Evolutionary conservation across 2,329 filamentous ascomycete genomes (phyloP).

Genomic region (Dactylellina haptotyla): DNA sequence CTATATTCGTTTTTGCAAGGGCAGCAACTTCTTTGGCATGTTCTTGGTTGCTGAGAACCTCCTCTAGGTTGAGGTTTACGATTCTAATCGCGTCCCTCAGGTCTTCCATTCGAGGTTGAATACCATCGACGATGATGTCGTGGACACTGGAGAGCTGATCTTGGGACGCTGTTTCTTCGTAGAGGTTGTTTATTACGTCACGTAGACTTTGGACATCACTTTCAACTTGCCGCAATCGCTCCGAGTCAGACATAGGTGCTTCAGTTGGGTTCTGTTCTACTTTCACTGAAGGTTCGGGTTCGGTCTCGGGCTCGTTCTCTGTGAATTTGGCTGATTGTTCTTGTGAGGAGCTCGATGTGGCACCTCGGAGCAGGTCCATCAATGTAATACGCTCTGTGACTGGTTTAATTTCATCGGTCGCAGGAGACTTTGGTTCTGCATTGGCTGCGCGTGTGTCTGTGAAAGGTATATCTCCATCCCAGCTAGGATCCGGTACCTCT

Average conservation of each 20-base stretch:
- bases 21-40: background rate
- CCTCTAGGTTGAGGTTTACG: slow-evolving; percentile 14
- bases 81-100: background rate
- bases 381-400: slow-evolving; percentile 15
- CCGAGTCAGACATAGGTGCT: background rate
- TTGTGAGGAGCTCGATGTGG: background rate
- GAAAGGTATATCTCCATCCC: background rate
- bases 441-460: background rate
- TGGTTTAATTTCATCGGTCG: slow-evolving; percentile 5
- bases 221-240: too few relatives aligned
- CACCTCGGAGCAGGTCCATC: slow-evolving; percentile 29
- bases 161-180: background rate
- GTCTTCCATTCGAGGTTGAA: background rate
- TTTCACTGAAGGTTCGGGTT: background rate
- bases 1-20: slow-evolving; percentile 1
- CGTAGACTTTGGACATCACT: too few relatives aligned
- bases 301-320: background rate
- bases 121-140: background rate
- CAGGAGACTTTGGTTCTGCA: background rate
- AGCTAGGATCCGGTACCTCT: background rate
- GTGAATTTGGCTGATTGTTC: background rate
- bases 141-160: background rate
- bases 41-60: slow-evolving; percentile 35
- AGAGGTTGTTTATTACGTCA: too few relatives aligned
- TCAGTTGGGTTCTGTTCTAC: background rate